Conservation (phyloP, 805 yeast genomes). For the Maudiozyma serrabonitensis region DNA sequence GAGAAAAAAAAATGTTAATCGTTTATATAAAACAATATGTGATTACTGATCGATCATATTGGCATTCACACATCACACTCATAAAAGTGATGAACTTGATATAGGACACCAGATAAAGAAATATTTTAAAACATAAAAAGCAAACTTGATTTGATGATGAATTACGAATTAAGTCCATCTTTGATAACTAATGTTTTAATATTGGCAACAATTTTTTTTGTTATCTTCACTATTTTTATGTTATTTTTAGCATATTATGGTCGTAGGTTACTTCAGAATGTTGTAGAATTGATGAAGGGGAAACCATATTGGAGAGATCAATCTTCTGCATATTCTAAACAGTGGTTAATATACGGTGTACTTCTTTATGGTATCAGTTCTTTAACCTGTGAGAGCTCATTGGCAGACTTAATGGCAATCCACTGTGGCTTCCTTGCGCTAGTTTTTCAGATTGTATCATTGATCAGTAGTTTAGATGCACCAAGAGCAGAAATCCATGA, state of each 20-base stretch:
- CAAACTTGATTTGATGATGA: neutral
- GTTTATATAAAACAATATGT: no score
- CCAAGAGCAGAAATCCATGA: neutral
- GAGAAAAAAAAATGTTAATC: no score
- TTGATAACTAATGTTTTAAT: neutral
- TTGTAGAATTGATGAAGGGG: neutral
- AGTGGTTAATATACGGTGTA: neutral
- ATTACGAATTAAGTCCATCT: neutral
- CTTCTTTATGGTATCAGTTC: neutral
- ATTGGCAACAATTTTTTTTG: neutral
- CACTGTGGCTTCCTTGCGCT: neutral
- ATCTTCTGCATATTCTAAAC: neutral
- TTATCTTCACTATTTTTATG: neutral
- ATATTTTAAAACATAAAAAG: no score
- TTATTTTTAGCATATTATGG: neutral
- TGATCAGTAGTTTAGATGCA: neutral
- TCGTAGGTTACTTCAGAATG: neutral
- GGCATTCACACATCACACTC: neutral
- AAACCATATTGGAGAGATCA: neutral
- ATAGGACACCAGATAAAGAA: neutral
- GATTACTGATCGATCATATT: neutral
- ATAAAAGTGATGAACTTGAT: neutral
- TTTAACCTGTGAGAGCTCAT: neutral
- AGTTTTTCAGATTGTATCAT: neutral
- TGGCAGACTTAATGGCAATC: neutral